These are phyloP conservation scores for Bruguiera parviflora DNA, from an alignment of 345 rosid genomes.

Conservation along the genomic window DNA sequence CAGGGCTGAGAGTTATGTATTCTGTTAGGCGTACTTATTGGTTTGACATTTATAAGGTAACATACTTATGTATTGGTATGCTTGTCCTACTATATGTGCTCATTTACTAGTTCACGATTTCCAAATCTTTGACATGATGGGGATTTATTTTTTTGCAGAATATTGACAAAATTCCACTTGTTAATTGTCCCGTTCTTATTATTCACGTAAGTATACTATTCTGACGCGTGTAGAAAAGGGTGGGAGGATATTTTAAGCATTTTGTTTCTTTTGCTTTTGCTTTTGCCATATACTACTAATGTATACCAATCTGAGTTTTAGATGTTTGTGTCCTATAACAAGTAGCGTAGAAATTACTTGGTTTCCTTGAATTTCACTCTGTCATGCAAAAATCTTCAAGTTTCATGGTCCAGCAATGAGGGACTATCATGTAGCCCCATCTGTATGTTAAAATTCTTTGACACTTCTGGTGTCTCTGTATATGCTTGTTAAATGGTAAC, in stretches of 20 bases:
- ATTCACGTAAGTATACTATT: slow-evolving; percentile 68
- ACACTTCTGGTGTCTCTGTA: background rate
- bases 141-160: slow-evolving; percentile 42
- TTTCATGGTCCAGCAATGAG: background rate
- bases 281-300: background rate
- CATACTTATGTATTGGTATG: background rate
- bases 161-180: slow-evolving; percentile 80
- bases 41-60: slow-evolving; percentile 96
- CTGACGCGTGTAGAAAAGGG: background rate
- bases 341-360: background rate
- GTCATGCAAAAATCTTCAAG: background rate
- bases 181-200: slow-evolving; percentile 85
- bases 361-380: background rate
- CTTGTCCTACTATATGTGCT: background rate
- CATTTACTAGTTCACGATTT: background rate
- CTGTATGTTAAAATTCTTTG: background rate
- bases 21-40: slow-evolving; percentile 84
- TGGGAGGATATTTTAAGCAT: background rate
- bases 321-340: background rate
- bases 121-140: background rate
- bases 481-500: background rate
- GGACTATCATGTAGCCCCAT: background rate
- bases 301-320: background rate
- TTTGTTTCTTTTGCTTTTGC: background rate
- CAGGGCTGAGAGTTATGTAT: slow-evolving; percentile 96